Conservation (phyloP, 1,284 basidiomycete species). For the Limonomyces culmigenus region DNA sequence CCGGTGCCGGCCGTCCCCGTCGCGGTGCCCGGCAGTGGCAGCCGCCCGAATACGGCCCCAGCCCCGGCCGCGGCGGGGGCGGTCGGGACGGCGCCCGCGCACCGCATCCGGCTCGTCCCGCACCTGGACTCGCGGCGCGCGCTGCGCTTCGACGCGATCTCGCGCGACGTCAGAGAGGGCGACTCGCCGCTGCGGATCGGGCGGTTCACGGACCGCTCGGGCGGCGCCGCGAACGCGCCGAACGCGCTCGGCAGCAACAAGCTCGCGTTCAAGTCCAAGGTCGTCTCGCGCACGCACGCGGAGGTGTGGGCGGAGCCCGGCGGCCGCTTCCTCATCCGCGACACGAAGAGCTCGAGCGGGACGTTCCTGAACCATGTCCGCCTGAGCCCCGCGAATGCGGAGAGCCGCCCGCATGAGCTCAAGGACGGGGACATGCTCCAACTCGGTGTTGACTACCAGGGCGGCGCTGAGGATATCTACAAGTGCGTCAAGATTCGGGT, state of each 20-base stretch:
- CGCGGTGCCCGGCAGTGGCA: not conserved
- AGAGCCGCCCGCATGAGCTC: constrained; percentile 64
- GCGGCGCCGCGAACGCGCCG: constrained; percentile 45
- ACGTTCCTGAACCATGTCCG: constrained; percentile 96
- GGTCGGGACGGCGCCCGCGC: constrained; percentile 9
- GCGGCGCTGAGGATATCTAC: constrained; percentile 94
- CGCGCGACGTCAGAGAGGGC: constrained; percentile 61
- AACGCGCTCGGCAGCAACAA: constrained; percentile 64
- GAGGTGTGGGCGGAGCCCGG: constrained; percentile 73
- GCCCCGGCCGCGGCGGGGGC: not conserved
- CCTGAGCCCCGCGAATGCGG: constrained; percentile 69
- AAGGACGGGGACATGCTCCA: constrained; percentile 94
- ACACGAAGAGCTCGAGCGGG: constrained; percentile 82
- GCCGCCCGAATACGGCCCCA: not conserved
- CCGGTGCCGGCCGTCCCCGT: not conserved
- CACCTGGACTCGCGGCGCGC: constrained; percentile 84
- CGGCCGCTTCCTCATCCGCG: constrained; percentile 73
- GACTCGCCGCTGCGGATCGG: constrained; percentile 72
- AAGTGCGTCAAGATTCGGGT: constrained; percentile 95
- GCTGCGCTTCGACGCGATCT: constrained; percentile 86
- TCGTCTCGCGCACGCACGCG: constrained; percentile 87
- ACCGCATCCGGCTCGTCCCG: constrained; percentile 78
- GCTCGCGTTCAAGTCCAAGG: constrained; percentile 92
- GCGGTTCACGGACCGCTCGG: constrained; percentile 78
- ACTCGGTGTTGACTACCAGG: constrained; percentile 96